Evolutionary conservation across 1,284 basidiomycete species (phyloP).

Genomic region (Dichomitus squalens): DNA sequence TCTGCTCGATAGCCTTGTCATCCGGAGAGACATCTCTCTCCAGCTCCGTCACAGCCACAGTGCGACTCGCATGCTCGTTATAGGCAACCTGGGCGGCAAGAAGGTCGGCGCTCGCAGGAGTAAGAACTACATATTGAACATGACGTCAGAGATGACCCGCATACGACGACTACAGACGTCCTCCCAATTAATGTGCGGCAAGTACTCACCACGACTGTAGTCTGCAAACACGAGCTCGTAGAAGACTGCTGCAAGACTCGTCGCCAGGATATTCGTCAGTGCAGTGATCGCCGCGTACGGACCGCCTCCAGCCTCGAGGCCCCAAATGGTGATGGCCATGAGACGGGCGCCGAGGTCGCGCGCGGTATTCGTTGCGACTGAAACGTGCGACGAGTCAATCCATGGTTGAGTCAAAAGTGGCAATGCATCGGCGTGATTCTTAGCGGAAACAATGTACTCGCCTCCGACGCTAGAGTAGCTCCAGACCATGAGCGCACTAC

Average conservation of each 20-base stretch:
- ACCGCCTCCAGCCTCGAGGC: conserved; percentile 54
- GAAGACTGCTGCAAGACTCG: conserved; percentile 48
- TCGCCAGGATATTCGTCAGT: conserved; percentile 68
- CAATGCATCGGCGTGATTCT: neutral
- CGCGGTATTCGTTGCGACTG: conserved; percentile 66
- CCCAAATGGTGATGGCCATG: conserved; percentile 59
- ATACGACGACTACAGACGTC: neutral
- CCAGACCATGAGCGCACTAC: conserved; percentile 58
- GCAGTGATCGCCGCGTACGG: conserved; percentile 63
- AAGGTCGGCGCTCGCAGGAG: conserved; percentile 21
- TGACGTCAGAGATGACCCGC: neutral
- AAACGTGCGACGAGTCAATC: neutral
- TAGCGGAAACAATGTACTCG: conserved; percentile 29
- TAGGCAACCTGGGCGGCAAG: conserved; percentile 24
- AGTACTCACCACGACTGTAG: conserved; percentile 46
- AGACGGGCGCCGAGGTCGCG: conserved; percentile 67
- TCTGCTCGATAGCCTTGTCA: conserved; percentile 13
- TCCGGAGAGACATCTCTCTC: conserved; percentile 1
- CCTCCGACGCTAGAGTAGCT: conserved; percentile 54
- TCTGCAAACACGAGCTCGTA: conserved; percentile 60
- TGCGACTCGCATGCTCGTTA: conserved; percentile 18
- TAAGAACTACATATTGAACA: conserved; percentile 18
- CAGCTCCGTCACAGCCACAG: neutral
- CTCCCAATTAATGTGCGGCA: too few relatives aligned
- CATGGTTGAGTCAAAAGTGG: neutral